Evolutionary conservation across 148 eudicot genomes (phyloP).

Genomic region (Selenicereus undatus): DNA sequence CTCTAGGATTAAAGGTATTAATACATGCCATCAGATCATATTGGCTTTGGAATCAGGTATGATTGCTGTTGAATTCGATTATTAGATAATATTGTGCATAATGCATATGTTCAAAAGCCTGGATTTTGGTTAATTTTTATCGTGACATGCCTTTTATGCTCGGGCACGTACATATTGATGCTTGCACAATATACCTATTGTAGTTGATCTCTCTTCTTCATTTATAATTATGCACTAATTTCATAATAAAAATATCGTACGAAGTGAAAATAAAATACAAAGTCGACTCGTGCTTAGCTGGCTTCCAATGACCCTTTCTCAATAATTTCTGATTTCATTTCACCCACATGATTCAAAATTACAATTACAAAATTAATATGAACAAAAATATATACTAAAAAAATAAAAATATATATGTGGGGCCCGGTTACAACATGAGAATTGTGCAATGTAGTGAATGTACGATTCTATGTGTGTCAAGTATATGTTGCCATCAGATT

Average conservation of each 20-base stretch:
- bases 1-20: too few species aligned
- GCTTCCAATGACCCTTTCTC: constrained; percentile 26
- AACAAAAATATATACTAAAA: not conserved
- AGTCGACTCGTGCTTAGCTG: constrained; percentile 19
- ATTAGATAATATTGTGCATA: too few species aligned
- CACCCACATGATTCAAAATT: constrained; percentile 23
- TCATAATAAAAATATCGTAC: not conserved
- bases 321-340: constrained; percentile 12
- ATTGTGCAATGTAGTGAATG: constrained; percentile 24
- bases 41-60: too few species aligned
- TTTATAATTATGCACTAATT: too few species aligned
- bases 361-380: not conserved
- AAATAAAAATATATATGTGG: constrained; percentile 2
- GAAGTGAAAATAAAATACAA: not conserved
- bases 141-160: too few species aligned
- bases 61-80: too few species aligned
- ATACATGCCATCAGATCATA: too few species aligned
- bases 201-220: too few species aligned
- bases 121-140: too few species aligned
- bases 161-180: too few species aligned
- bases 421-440: not conserved
- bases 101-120: too few species aligned
- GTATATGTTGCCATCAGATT: constrained; percentile 25
- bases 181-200: too few species aligned
- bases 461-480: constrained; percentile 20